phyloP scores from a whole-genome alignment of 2,329 filamentous ascomycete genomes.

The Cercospora sp. region DNA sequence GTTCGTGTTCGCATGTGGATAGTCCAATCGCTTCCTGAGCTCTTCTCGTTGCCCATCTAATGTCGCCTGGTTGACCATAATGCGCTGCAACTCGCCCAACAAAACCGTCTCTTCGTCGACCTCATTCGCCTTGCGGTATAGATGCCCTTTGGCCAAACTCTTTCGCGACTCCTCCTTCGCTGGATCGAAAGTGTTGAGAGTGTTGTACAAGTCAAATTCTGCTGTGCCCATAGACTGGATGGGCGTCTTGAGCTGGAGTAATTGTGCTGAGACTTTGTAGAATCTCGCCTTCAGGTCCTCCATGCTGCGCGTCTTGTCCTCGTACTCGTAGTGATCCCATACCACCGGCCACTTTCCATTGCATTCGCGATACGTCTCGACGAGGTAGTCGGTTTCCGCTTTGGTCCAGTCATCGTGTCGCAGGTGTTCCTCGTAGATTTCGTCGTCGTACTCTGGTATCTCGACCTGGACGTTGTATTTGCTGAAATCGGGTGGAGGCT shows the following conservation, averaged over 20 bases:
- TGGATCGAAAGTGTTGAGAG: constrained; percentile 83
- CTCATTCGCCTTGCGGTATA: constrained; percentile 80
- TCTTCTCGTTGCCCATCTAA: constrained; percentile 81
- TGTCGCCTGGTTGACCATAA: constrained; percentile 79
- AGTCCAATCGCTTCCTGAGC: constrained; percentile 80
- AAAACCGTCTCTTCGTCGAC: constrained; percentile 89
- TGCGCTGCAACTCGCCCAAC: constrained; percentile 86
- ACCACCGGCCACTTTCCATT: constrained; percentile 90
- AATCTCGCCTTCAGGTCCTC: constrained; percentile 91
- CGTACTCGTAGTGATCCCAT: constrained; percentile 73
- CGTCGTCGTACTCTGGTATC: constrained; percentile 78
- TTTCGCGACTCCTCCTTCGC: constrained; percentile 78
- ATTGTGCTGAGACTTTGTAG: constrained; percentile 79
- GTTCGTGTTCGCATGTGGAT: constrained; percentile 65
- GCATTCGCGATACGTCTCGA: constrained; percentile 72
- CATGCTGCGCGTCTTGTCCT: constrained; percentile 59
- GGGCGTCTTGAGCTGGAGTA: constrained; percentile 78
- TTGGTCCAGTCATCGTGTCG: constrained; percentile 71
- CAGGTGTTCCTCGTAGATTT: constrained; percentile 77
- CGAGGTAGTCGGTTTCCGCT: constrained; percentile 90
- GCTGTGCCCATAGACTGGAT: constrained; percentile 82
- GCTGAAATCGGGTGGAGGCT: constrained; percentile 56
- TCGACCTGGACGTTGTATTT: constrained; percentile 85
- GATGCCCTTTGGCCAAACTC: constrained; percentile 75
- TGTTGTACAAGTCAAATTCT: constrained; percentile 80